These are phyloP conservation scores for Termitomyces sp. DNA, from an alignment of 1,284 basidiomycete genomes.

Conservation along the genomic window DNA sequence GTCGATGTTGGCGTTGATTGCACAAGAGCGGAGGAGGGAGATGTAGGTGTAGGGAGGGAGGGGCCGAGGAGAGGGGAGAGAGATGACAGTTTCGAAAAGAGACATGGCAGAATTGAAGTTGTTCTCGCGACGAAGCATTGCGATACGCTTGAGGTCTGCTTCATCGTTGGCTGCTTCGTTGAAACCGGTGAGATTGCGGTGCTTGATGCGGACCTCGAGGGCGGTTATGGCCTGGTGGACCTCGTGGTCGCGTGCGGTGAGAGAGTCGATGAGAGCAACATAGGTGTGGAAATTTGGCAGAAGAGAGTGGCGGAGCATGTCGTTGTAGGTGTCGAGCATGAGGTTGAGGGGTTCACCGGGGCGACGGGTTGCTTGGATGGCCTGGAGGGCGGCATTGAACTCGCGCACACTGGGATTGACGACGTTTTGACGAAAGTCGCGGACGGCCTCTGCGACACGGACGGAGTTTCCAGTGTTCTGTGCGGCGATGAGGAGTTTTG, in stretches of 20 bases:
- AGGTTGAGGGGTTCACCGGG: conserved; percentile 52
- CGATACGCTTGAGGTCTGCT: conserved; percentile 33
- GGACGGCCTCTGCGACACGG: conserved; percentile 26
- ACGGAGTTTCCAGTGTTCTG: conserved; percentile 19
- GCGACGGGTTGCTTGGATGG: conserved; percentile 44
- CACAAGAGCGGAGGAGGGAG: conserved; percentile 62
- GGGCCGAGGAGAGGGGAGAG: conserved; percentile 27
- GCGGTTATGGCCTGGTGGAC: conserved; percentile 44
- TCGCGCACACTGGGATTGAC: conserved; percentile 34
- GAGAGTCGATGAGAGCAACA: conserved; percentile 59
- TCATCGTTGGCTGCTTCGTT: conserved; percentile 19
- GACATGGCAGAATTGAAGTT: conserved; percentile 71
- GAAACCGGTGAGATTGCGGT: conserved; percentile 25
- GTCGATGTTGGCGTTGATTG: conserved; percentile 52
- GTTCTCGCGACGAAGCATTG: conserved; percentile 51
- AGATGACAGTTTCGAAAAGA: conserved; percentile 60
- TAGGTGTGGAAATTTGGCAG: conserved; percentile 70
- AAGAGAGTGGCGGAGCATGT: conserved; percentile 65
- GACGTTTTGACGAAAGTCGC: conserved; percentile 20
- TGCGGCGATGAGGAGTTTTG: conserved; percentile 21
- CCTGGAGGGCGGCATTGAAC: conserved; percentile 66
- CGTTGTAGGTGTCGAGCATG: conserved; percentile 71
- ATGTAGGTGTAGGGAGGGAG: conserved; percentile 45
- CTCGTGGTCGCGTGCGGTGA: conserved; percentile 73
- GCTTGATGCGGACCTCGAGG: conserved; percentile 40